These are phyloP conservation scores for Eutrema heterophyllum DNA, from an alignment of 345 rosid genomes.

Conservation along the genomic window DNA sequence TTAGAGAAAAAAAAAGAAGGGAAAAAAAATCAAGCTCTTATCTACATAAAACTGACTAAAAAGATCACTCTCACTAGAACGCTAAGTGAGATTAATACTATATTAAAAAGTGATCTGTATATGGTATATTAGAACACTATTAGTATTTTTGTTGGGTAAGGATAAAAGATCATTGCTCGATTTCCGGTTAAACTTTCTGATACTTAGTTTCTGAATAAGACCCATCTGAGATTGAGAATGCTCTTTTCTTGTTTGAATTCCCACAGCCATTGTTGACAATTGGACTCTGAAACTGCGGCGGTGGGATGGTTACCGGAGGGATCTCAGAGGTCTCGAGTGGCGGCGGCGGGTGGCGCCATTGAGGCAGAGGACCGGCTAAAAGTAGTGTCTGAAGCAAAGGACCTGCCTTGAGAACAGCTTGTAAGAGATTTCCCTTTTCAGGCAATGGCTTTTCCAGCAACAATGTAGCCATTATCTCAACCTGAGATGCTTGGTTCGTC, in stretches of 20 bases:
- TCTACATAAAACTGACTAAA: constrained; percentile 20
- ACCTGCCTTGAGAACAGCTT: constrained; percentile 93
- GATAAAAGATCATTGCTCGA: neutral
- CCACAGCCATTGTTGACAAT: constrained; percentile 33
- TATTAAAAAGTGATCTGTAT: constrained; percentile 10
- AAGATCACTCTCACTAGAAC: constrained; percentile 20
- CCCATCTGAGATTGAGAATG: constrained; percentile 37
- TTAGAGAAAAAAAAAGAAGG: neutral
- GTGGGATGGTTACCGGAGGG: constrained; percentile 70
- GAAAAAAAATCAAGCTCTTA: constrained; percentile 10
- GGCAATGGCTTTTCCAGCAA: constrained; percentile 67
- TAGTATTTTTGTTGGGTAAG: constrained; percentile 17
- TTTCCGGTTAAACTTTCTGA: constrained; percentile 49
- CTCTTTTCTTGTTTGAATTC: constrained; percentile 56
- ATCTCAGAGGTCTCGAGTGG: constrained; percentile 83
- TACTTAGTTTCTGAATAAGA: constrained; percentile 52
- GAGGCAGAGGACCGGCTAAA: constrained; percentile 88
- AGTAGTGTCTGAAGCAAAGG: constrained; percentile 89
- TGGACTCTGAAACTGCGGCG: constrained; percentile 35
- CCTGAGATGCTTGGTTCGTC: constrained; percentile 8
- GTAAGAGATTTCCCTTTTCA: constrained; percentile 88
- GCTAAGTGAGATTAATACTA: constrained; percentile 22
- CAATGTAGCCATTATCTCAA: constrained; percentile 20
- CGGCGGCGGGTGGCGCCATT: constrained; percentile 97
- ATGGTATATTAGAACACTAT: constrained; percentile 26